Base-by-base conservation (phyloP, 306 rosid genomes). In the Ziziphus jujuba region DNA sequence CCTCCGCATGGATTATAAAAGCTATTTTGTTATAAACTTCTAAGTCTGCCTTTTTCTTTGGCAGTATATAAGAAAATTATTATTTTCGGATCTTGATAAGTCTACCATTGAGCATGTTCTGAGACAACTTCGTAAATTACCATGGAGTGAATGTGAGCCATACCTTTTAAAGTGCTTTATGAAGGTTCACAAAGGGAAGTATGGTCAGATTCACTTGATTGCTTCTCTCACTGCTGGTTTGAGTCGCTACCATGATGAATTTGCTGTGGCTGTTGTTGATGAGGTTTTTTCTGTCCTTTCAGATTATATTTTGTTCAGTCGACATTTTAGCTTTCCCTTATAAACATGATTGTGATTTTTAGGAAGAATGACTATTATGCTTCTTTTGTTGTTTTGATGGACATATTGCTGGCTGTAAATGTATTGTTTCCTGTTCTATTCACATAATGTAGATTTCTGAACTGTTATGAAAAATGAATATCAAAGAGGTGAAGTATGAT, bases 221-320 rank as follows among this genome's bases (percentile, higher is more conserved):
- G 97, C 99, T 60, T 95, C 99, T 77, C 97, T 95, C 68, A 91
- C 96, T 65, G 96, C 97, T 54, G 99, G 96, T 64, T 82, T 95
- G 87, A 95, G 96, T 79, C 97, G 99, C 65, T 90, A 88, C 72
- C 99, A 95, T 81, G 97, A 95, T 74, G 97, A 87, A 69, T 95
- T 95, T 81, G 86, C 96, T 12, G 92, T 95, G 23, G 93, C 99
- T 65, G 89, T 95, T 66, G 99, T 95, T 64, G 99, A 95, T 7
- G 99, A 95, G 99, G 99, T 95, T 55, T 21, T 72, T 73, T 57
- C 61, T 57, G 62, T 59, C 70, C 64, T 9, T 43, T 59, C 65
- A 58, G 59, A 25, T 7, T 59, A 12, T 57, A 58, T 53, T 31
- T 68, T 55, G 22, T 34, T 72, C 22, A 47, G 45, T 62, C 75